These are phyloP conservation scores for Amoeboradix gromovi DNA, from an alignment of 371 early-diverging fungal species.

Conservation along the genomic window DNA sequence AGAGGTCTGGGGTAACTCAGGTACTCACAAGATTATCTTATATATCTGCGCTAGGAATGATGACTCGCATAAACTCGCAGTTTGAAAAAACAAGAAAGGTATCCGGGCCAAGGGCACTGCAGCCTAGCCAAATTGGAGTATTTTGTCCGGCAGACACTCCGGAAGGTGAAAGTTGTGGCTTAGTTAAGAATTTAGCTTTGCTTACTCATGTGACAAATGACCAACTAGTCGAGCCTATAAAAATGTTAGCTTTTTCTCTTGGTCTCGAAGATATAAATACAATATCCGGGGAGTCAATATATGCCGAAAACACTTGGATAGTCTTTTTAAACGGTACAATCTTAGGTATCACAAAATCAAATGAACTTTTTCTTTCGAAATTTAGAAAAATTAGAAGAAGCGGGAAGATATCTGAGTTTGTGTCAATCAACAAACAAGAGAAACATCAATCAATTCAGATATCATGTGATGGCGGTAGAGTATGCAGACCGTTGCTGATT, in stretches of 20 bases:
- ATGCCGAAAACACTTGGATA: constrained; percentile 32
- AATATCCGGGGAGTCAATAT: constrained; percentile 50
- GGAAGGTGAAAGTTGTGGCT: constrained; percentile 98
- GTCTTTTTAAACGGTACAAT: constrained; percentile 78
- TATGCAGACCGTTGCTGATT: constrained; percentile 91
- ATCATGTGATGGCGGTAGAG: constrained; percentile 89
- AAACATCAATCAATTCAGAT: constrained; percentile 63
- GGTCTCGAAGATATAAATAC: constrained; percentile 65
- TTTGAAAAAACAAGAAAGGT: constrained; percentile 99
- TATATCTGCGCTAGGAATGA: constrained; percentile 95
- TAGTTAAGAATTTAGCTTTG: constrained; percentile 95
- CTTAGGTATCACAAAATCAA: constrained; percentile 51
- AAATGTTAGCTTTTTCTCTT: constrained; percentile 39
- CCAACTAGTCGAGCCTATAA: constrained; percentile 45
- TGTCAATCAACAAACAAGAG: constrained; percentile 64
- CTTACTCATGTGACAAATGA: constrained; percentile 98
- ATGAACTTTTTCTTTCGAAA: constrained; percentile 39
- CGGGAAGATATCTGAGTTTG: constrained; percentile 61
- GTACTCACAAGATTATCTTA: constrained; percentile 86
- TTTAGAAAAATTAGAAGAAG: constrained; percentile 60
- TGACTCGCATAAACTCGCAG: constrained; percentile 93
- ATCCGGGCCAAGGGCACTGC: constrained; percentile 88
- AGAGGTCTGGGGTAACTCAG: constrained; percentile 95
- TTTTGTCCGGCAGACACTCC: constrained; percentile 97
- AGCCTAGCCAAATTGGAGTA: constrained; percentile 83